A percentile compares a stretch with the other conserved stretches of the same genome.
Evolutionary conservation across 2,329 filamentous ascomycete genomes (phyloP).

Genomic region (Tolypocladium capitatum): DNA sequence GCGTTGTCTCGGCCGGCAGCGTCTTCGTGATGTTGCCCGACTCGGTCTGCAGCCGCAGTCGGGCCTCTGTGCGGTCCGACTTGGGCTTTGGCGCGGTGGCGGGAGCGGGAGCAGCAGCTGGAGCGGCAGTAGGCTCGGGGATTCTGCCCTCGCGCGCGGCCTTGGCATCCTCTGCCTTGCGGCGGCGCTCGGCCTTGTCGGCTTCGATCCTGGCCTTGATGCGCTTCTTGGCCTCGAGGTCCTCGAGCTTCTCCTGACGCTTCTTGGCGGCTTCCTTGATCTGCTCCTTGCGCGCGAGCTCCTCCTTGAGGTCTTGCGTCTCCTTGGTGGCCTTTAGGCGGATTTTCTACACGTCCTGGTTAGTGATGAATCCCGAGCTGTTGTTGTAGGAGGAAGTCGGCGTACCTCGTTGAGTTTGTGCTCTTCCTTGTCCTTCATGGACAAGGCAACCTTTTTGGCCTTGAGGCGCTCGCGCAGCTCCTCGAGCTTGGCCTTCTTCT

Average conservation of each 20-base stretch:
- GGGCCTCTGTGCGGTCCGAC: conserved; percentile 63
- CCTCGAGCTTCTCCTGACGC: conserved; percentile 74
- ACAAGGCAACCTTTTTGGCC: conserved; percentile 56
- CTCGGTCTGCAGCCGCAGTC: conserved; percentile 66
- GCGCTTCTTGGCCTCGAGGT: conserved; percentile 72
- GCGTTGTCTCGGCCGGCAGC: conserved; percentile 74
- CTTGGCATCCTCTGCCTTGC: conserved; percentile 76
- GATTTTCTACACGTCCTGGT: conserved; percentile 35
- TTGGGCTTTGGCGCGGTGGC: conserved; percentile 45
- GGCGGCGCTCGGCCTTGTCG: conserved; percentile 78
- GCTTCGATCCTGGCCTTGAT: conserved; percentile 91
- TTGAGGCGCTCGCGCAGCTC: conserved; percentile 61
- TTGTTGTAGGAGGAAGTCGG: not conserved
- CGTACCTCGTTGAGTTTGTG: conserved; percentile 71
- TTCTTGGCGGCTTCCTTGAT: conserved; percentile 84
- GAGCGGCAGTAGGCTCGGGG: conserved; percentile 21
- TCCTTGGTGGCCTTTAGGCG: conserved; percentile 84
- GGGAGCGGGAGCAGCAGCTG: conserved; percentile 26
- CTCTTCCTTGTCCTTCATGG: conserved; percentile 64
- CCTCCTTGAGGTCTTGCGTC: conserved; percentile 77
- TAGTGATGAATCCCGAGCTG: not conserved
- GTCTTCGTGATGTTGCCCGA: conserved; percentile 72
- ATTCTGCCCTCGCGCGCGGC: conserved; percentile 68
- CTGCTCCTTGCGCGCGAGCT: conserved; percentile 75
- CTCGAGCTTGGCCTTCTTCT: conserved; percentile 69